Percentiles rank a stretch among this genome's conserved stretches.
Conservation (phyloP, 139 green algal species). For the Trebouxia sp. region DNA sequence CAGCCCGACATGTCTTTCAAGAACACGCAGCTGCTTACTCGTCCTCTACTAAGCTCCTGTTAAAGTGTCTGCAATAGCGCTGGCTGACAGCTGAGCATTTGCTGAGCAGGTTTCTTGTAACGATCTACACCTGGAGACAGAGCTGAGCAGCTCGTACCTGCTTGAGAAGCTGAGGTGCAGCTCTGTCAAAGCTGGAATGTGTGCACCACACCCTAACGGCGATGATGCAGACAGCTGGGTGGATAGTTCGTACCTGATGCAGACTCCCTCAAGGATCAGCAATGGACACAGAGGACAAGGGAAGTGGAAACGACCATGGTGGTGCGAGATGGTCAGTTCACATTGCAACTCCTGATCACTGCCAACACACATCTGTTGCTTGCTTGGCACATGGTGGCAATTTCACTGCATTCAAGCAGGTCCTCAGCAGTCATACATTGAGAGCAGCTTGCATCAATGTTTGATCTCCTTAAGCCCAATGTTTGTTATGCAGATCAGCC, state of each 20-base stretch:
- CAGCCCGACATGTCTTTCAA: not conserved
- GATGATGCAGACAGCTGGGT: slow-evolving; percentile 10
- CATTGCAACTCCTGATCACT: no score
- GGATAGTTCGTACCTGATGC: not conserved
- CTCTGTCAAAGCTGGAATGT: not conserved
- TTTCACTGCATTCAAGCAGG: no score
- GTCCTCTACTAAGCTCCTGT: not conserved
- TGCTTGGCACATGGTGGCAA: no score
- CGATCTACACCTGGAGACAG: slow-evolving; percentile 33
- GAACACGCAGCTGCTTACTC: not conserved
- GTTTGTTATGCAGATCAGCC: no score
- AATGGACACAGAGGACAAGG: not conserved
- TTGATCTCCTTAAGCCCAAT: no score
- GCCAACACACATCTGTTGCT: no score
- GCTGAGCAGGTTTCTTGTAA: slow-evolving; percentile 44
- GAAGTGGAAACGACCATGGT: slow-evolving; percentile 7
- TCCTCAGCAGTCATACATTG: no score
- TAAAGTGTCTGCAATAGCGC: not conserved
- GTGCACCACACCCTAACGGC: not conserved
- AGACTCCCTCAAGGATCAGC: not conserved
- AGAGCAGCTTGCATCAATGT: no score
- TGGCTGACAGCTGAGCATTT: not conserved
- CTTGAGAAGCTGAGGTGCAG: slow-evolving; percentile 36
- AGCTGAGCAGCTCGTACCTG: slow-evolving; percentile 43
- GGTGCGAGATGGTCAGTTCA: slow-evolving; percentile 17